Evolutionary conservation across 176 grass and related monocot genomes (phyloP).

Genomic region (Puya raimondii): DNA sequence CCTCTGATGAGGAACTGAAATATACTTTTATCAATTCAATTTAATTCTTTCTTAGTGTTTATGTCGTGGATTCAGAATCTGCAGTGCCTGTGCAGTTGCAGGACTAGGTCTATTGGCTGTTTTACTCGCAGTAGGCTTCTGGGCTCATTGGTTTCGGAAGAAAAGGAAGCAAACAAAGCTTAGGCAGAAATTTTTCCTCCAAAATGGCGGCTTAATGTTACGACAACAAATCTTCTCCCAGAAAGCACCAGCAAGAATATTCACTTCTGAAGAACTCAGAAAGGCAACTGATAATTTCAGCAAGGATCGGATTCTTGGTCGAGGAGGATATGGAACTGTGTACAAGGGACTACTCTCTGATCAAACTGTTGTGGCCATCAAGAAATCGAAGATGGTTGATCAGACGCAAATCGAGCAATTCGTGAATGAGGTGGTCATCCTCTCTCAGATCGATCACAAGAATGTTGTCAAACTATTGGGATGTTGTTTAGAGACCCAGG

Average conservation of each 20-base stretch:
- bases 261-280: conserved; percentile 26
- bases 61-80: not conserved
- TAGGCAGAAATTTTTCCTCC: conserved; percentile 30
- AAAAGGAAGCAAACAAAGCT: conserved; percentile 19
- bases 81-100: conserved; percentile 12
- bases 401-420: conserved; percentile 42
- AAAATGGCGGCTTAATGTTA: conserved; percentile 35
- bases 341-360: conserved; percentile 32
- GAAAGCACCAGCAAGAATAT: conserved; percentile 21
- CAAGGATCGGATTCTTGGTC: conserved; percentile 26
- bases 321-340: conserved; percentile 41
- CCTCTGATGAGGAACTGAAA: too few relatives aligned
- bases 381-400: conserved; percentile 35
- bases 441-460: conserved; percentile 35
- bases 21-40: too few relatives aligned
- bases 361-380: conserved; percentile 33
- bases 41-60: not conserved
- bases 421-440: conserved; percentile 37
- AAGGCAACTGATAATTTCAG: conserved; percentile 34
- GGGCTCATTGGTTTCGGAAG: conserved; percentile 12
- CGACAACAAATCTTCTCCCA: conserved; percentile 21
- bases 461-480: conserved; percentile 38
- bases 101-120: conserved; percentile 13
- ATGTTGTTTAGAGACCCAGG: conserved; percentile 38
- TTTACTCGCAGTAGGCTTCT: conserved; percentile 5